phyloP scores from a whole-genome alignment of 768 basidiomycete species.

The Albatrellus ellisii region DNA sequence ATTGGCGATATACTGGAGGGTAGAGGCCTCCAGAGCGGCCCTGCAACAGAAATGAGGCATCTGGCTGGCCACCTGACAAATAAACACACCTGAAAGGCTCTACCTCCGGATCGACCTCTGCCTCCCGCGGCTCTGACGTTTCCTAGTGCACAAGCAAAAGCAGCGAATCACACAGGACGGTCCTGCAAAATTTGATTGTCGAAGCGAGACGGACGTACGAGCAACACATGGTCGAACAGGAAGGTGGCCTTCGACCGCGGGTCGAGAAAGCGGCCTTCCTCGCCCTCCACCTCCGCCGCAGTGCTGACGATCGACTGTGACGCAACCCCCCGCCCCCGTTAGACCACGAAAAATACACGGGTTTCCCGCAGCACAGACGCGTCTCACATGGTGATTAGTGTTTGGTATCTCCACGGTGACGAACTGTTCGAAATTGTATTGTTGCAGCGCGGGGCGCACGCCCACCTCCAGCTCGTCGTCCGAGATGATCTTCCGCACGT shows the following conservation, averaged over 20 bases:
- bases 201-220: constrained; percentile 53
- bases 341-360: neutral
- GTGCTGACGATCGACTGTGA: constrained; percentile 73
- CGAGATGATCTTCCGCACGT: constrained; percentile 80
- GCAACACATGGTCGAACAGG: constrained; percentile 70
- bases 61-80: neutral
- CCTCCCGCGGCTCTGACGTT: constrained; percentile 56
- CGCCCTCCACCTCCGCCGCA: constrained; percentile 41
- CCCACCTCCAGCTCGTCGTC: constrained; percentile 78
- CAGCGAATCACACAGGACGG: too few species aligned
- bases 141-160: constrained; percentile 45
- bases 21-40: constrained; percentile 52
- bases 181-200: too few species aligned
- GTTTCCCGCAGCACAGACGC: neutral
- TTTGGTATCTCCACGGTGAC: constrained; percentile 78
- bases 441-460: constrained; percentile 60
- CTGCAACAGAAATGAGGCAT: constrained; percentile 25
- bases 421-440: constrained; percentile 86
- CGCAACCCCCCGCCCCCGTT: constrained; percentile 3
- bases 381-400: constrained; percentile 57
- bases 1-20: constrained; percentile 56
- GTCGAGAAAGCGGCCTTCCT: constrained; percentile 68
- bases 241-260: constrained; percentile 71
- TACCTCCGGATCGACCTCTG: constrained; percentile 46
- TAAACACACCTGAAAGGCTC: constrained; percentile 63